phyloP scores from a whole-genome alignment of 2,329 filamentous ascomycete species.

The Claviceps digitariae region DNA sequence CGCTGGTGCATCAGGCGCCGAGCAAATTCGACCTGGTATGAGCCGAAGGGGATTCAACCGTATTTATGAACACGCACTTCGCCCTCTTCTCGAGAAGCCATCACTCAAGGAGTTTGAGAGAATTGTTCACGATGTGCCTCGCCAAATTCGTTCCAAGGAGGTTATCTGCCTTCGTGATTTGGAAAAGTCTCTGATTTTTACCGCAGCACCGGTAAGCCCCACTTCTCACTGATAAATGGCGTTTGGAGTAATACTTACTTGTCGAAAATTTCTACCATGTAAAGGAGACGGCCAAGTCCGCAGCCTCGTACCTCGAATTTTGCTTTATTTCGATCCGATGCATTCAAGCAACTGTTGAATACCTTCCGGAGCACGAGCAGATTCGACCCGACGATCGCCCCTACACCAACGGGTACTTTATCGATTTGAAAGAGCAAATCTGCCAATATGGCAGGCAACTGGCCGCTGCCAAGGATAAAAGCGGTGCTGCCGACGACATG shows the following conservation, averaged over 20 bases:
- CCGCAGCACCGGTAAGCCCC: conserved; percentile 84
- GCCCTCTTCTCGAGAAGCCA: conserved; percentile 61
- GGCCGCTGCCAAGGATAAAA: conserved; percentile 56
- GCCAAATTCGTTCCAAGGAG: conserved; percentile 68
- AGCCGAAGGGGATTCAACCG: conserved; percentile 58
- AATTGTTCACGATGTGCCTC: conserved; percentile 64
- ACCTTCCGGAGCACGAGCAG: conserved; percentile 75
- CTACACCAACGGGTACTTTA: conserved; percentile 92
- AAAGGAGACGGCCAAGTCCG: conserved; percentile 69
- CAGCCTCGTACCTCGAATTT: conserved; percentile 66
- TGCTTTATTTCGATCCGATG: conserved; percentile 83
- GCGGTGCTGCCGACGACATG: conserved; percentile 43
- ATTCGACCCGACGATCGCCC: conserved; percentile 72
- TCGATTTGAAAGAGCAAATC: conserved; percentile 91
- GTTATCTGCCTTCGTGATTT: conserved; percentile 87
- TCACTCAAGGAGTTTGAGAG: conserved; percentile 68
- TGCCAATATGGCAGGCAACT: conserved; percentile 78
- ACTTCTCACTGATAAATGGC: conserved; percentile 21
- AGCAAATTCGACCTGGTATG: conserved; percentile 44
- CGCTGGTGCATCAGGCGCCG: conserved; percentile 37
- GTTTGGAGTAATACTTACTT: conserved; percentile 54
- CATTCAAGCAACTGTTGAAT: conserved; percentile 78
- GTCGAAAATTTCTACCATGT: conserved; percentile 49
- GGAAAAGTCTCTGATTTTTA: conserved; percentile 83
- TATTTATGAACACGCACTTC: conserved; percentile 67